phyloP scores from a whole-genome alignment of 306 rosid genomes.

The Crataegus laevigata region DNA sequence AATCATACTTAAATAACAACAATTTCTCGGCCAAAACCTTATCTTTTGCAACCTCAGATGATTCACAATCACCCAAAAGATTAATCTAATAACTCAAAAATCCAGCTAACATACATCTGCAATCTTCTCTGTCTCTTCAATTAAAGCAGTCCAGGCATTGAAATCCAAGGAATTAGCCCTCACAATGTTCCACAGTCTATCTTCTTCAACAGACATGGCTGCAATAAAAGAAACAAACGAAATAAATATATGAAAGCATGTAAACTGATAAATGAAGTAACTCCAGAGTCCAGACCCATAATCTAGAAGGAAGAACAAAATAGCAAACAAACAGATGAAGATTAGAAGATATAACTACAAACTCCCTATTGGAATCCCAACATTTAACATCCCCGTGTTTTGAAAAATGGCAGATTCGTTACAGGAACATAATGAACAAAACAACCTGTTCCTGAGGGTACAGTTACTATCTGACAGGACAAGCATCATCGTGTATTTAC shows the following conservation, averaged over 20 bases:
- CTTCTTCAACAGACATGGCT: conserved; percentile 86
- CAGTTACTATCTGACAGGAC: background rate
- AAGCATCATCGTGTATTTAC: background rate
- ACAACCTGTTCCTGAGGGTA: background rate
- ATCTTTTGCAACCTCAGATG: background rate
- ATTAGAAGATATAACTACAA: background rate
- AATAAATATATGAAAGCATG: background rate
- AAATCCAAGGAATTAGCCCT: conserved; percentile 89
- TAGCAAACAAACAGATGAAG: background rate
- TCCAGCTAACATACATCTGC: conserved; percentile 55
- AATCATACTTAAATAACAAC: background rate
- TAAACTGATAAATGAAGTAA: background rate
- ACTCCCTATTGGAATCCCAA: background rate
- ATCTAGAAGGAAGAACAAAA: background rate
- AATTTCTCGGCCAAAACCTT: background rate
- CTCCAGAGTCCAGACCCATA: background rate
- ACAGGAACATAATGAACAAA: background rate
- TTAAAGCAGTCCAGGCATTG: conserved; percentile 86
- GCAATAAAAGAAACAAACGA: conserved; percentile 16
- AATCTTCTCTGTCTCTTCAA: conserved; percentile 91
- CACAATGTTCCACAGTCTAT: conserved; percentile 88
- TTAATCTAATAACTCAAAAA: background rate
- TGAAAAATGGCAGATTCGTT: background rate
- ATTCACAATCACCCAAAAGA: background rate
- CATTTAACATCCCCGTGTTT: background rate